Percentiles rank a stretch among this genome's conserved stretches.
Conservation (phyloP, 2,329 filamentous ascomycete genomes). For the Alternaria ethzedia region DNA sequence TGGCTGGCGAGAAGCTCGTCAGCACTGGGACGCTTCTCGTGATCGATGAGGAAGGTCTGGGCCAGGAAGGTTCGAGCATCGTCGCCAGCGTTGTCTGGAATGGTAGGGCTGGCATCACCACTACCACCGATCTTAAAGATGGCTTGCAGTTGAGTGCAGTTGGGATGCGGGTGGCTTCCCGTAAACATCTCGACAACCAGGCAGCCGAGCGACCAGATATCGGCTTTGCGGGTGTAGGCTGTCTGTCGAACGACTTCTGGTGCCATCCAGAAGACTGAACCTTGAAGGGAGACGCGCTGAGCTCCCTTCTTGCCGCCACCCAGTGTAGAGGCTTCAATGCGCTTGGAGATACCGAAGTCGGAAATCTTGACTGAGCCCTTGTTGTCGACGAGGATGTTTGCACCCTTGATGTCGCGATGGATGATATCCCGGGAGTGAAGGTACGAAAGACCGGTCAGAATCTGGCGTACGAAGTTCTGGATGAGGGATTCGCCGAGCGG, state of each 20-base stretch:
- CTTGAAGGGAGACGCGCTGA: slow-evolving; percentile 78
- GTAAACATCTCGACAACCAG: slow-evolving; percentile 99
- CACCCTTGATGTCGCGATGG: slow-evolving; percentile 98
- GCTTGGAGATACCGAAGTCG: slow-evolving; percentile 98
- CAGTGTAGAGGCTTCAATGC: slow-evolving; percentile 89
- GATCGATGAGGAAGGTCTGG: slow-evolving; percentile 94
- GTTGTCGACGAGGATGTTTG: slow-evolving; percentile 98
- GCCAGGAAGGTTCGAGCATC: slow-evolving; percentile 84
- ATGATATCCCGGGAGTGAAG: slow-evolving; percentile 95
- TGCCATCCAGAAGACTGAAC: slow-evolving; percentile 99
- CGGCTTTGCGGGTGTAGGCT: slow-evolving; percentile 95
- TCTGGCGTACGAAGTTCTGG: slow-evolving; percentile 95
- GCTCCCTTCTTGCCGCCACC: slow-evolving; percentile 41
- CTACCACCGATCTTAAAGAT: slow-evolving; percentile 96
- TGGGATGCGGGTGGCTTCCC: slow-evolving; percentile 92
- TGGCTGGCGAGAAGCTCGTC: slow-evolving; percentile 86
- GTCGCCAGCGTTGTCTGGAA: slow-evolving; percentile 83
- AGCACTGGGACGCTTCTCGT: slow-evolving; percentile 88
- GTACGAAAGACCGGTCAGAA: slow-evolving; percentile 89
- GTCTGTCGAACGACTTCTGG: slow-evolving; percentile 98
- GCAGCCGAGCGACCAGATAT: slow-evolving; percentile 98
- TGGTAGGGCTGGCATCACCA: slow-evolving; percentile 82
- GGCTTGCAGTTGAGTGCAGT: slow-evolving; percentile 94
- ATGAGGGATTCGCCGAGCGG: slow-evolving; percentile 92
- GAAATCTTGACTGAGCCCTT: slow-evolving; percentile 99